Conservation (phyloP, 192 early-diverging fungal species). For the Linnemannia exigua region DNA sequence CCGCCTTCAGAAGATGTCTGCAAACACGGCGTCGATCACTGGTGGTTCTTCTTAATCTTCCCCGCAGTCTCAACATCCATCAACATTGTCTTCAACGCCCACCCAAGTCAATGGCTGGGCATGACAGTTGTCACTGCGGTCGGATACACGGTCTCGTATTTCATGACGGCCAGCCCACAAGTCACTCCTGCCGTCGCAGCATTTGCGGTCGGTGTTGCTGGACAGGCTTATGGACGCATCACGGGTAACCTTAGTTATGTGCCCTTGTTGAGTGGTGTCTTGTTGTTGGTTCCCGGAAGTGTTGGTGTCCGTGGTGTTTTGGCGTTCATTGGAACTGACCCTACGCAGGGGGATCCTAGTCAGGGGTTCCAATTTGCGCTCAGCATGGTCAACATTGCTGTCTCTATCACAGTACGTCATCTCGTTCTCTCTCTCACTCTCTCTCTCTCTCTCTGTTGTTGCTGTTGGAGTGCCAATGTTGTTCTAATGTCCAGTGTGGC, state of each 20-base stretch:
- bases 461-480: not conserved
- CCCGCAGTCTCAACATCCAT: conserved; percentile 59
- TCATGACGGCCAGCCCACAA: conserved; percentile 68
- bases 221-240: conserved; percentile 83
- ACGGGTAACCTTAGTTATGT: conserved; percentile 82
- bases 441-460: not conserved
- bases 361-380: conserved; percentile 66
- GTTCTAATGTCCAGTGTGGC: no score
- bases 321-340: conserved; percentile 70
- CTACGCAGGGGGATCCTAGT: conserved; percentile 60
- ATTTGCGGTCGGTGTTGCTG: conserved; percentile 84
- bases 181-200: conserved; percentile 77
- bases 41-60: conserved; percentile 60
- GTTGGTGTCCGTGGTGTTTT: conserved; percentile 74
- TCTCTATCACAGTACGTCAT: conserved; percentile 68
- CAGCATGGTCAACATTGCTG: conserved; percentile 70
- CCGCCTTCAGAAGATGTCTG: conserved; percentile 19
- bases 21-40: conserved; percentile 39
- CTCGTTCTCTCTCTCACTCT: conserved; percentile 11
- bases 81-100: conserved; percentile 69
- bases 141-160: conserved; percentile 77
- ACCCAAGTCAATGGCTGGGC: conserved; percentile 74
- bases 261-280: conserved; percentile 84
- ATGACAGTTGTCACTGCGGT: conserved; percentile 78
- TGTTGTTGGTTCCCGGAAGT: conserved; percentile 87